A percentile compares a stretch with the other conserved stretches of the same genome.
Evolutionary conservation across 768 basidiomycete species (phyloP).

Genomic region (Auricularia sp.): DNA sequence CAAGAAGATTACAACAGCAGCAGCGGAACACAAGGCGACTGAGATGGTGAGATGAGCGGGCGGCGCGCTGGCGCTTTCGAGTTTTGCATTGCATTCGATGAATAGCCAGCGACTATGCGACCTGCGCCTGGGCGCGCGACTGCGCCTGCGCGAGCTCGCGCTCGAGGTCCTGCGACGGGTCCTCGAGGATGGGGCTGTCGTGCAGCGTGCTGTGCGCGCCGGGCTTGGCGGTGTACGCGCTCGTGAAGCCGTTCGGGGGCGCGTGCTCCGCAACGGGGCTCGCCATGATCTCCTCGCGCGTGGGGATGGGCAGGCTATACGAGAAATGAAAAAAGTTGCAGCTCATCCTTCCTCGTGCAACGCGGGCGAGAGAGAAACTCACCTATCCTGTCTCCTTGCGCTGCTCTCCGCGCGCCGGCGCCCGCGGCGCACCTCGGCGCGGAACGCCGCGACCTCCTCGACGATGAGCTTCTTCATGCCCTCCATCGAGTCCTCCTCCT

Average conservation of each 20-base stretch:
- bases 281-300: slow-evolving; percentile 70
- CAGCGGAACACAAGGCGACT: too few relatives aligned
- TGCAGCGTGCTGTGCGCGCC: slow-evolving; percentile 26
- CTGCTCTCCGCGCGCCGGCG: slow-evolving; percentile 55
- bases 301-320: slow-evolving; percentile 64
- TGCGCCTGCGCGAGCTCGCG: slow-evolving; percentile 74
- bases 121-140: neutral
- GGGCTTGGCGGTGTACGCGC: slow-evolving; percentile 44
- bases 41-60: too few relatives aligned
- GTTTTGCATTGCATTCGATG: too few relatives aligned
- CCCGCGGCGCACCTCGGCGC: slow-evolving; percentile 81
- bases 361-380: slow-evolving; percentile 8
- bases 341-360: neutral
- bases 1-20: too few relatives aligned
- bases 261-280: slow-evolving; percentile 60
- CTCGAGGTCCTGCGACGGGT: slow-evolving; percentile 79
- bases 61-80: too few relatives aligned
- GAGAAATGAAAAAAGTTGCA: slow-evolving; percentile 1
- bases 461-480: slow-evolving; percentile 97
- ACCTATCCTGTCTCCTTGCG: slow-evolving; percentile 72
- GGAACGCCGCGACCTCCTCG: slow-evolving; percentile 83
- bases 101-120: neutral
- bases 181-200: slow-evolving; percentile 68
- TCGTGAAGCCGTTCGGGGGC: slow-evolving; percentile 57
- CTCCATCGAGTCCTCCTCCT: slow-evolving; percentile 91